Evolutionary conservation across 495 filamentous ascomycete genomes (phyloP).

Genomic region (Paragyromitra xinjiangensis): DNA sequence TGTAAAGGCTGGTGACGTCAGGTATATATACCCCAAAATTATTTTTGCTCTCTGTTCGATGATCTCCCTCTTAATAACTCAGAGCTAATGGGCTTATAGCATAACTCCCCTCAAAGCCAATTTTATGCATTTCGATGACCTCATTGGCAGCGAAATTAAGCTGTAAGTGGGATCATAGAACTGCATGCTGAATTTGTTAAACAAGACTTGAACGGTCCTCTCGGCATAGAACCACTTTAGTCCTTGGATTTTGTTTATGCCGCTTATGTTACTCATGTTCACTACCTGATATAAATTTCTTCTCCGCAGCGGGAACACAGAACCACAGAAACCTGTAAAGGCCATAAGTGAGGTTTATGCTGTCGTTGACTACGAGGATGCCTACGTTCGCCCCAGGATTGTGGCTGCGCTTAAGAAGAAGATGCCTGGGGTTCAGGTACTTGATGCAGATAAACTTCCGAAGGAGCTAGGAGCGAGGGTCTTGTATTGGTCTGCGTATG

Average conservation of each 20-base stretch:
- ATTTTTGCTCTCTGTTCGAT: not conserved
- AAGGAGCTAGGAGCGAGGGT: constrained; percentile 56
- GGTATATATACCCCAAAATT: constrained; percentile 65
- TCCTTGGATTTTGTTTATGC: constrained; percentile 6
- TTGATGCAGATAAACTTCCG: not conserved
- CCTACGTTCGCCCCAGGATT: constrained; percentile 85
- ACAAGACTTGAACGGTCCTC: not conserved
- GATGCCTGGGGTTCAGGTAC: constrained; percentile 61
- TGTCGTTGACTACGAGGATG: constrained; percentile 81
- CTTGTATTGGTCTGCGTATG: constrained; percentile 88
- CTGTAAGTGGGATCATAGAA: constrained; percentile 74
- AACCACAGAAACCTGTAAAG: not conserved
- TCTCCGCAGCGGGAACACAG: not conserved
- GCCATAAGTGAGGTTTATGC: constrained; percentile 63
- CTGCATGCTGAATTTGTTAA: constrained; percentile 5
- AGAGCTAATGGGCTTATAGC: constrained; percentile 61
- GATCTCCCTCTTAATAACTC: not conserved
- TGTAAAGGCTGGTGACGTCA: constrained; percentile 85
- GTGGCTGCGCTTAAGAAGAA: constrained; percentile 71
- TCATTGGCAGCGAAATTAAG: constrained; percentile 76
- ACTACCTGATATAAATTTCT: constrained; percentile 7
- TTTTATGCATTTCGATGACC: constrained; percentile 80
- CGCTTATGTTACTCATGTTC: not conserved
- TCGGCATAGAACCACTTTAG: not conserved
- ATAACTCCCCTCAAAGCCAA: constrained; percentile 91